Evolutionary conservation across 1,284 basidiomycete genomes (phyloP), one percentile per base, ranked within the genome.

Genomic region (Microbotryum intermedium): DNA sequence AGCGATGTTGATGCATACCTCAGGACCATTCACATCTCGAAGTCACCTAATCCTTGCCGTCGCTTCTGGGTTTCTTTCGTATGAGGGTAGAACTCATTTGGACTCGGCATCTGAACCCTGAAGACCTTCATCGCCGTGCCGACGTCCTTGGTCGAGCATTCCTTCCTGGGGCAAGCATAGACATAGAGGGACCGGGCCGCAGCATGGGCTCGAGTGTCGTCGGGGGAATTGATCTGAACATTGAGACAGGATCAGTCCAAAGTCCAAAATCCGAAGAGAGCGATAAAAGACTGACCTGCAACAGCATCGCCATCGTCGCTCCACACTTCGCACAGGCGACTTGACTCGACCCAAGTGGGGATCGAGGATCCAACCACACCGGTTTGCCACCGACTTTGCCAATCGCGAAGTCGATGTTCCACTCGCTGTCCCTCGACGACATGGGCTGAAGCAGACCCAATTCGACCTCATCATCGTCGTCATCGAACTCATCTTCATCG

Each of bases 71-170:
- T 52, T 49, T 59, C 59, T 23, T 54, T 55, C 6, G 63, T 62
- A 45, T 65, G 64, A 30, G 66, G 66, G 48, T 50, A 67, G 53
- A 67, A 67, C 3, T 45, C 57, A 53, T 67, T 67, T 28, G 66
- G 66, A 21, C 60, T 62, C 20, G 46, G 25, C 63, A 65, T 63
- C 48, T 67, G 66, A 3, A 58, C 57, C 16, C 66, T 47, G 57
- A 58, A 65, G 2, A 67, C 50, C 20, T 50, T 58, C 16, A 56
- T 20, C 5, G 59, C 25, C 20, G 47, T 42, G n/a, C 43, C 8
- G 23, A 45, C 39, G 9, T 39, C 52, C 29, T 43, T 44, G 21
- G 56, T 39, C n/a, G 51, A 29, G 26, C 66, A 67, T 0, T 45
- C 44, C 1, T 21, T 18, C 20, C 21, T n/a, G 2, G 59, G 57